Conservation (phyloP, 148 eudicot genomes). For the Fagopyrum tataricum region DNA sequence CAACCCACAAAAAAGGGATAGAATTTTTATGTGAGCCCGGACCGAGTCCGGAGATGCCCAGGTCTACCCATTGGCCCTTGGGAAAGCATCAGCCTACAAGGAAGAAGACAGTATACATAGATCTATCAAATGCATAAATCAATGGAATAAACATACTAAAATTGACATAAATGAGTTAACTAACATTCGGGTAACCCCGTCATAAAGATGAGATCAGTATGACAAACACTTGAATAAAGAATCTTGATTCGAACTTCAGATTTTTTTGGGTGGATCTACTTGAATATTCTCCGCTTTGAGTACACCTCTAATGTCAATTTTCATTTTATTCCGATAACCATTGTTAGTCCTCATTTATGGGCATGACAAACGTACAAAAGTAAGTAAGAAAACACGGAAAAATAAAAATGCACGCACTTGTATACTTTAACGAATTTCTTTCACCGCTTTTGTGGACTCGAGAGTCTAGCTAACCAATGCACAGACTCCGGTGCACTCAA, state of each 20-base stretch:
- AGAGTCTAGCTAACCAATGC: conserved; percentile 34
- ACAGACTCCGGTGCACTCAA: conserved; percentile 47
- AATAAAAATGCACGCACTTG: background rate
- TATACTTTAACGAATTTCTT: background rate
- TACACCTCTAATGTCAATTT: conserved; percentile 15
- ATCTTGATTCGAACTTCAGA: conserved; percentile 39
- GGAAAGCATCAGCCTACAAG: conserved; percentile 28
- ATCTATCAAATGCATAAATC: background rate
- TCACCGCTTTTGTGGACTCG: conserved; percentile 42
- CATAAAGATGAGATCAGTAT: conserved; percentile 35
- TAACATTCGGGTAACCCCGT: conserved; percentile 25
- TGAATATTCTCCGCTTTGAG: conserved; percentile 35
- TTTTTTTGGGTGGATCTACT: conserved; percentile 35
- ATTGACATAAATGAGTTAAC: background rate
- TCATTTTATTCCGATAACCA: conserved; percentile 28
- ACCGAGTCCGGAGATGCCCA: no score
- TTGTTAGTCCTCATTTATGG: conserved; percentile 34
- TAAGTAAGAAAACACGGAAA: background rate
- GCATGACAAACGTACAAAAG: background rate
- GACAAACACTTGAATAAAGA: conserved; percentile 42
- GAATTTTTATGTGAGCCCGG: conserved; percentile 30
- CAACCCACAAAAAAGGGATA: no score
- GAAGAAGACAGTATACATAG: background rate
- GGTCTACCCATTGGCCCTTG: conserved; percentile 33
- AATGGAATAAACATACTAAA: background rate